Evolutionary conservation across 768 basidiomycete genomes (phyloP), one percentile per base, ranked within the genome.

Genomic region (Cystofilobasidium capitatum): DNA sequence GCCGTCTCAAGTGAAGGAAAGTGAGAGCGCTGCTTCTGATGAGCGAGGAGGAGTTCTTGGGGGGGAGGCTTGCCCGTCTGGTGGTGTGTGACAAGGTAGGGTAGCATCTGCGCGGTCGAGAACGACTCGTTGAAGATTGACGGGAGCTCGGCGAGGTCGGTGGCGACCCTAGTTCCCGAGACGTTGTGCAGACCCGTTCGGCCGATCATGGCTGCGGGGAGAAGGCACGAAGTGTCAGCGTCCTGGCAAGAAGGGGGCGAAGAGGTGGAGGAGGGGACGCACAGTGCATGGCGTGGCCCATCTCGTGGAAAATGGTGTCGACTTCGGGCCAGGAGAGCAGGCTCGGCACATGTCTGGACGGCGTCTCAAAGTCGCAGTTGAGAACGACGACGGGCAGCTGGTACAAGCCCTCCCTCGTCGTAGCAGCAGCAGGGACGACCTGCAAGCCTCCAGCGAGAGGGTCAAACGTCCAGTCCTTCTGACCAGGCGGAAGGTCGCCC

Each of bases 251-350:
- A 7, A 65, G 39, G 20, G 33, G 37, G 47, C 13, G 29, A 31
- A 40, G n/a, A 60, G 39, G 4, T 54, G n/a, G 40, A 62, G 36
- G 22, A 54, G 70, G 39, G 64, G 57, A 81, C 91, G 81, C 74
- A 97, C 96, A 99, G 76, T 99, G 96, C 84, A 99, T 91, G 14
- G 96, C 96, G 78, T 99, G 96, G 0, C 96, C 96, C 91, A 98
- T 96, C 79, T 99, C 96, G 73, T 99, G 96, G 79, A 92, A 96
- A 29, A 98, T 79, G 2, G 94, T 98, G 75, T 88, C 81, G 12
- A 97, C 89, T 72, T 98, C 92, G 72, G 88, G 87, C 92, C 93
- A 98, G 65, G 86, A 85, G 26, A 99, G 78, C 59, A 86, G 77
- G 0, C 89, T 86, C 7, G 89, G 83, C 0, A 86, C 87, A 16